These are phyloP conservation scores for Daedalea quercina DNA, from an alignment of 768 basidiomycete species.

Conservation along the genomic window DNA sequence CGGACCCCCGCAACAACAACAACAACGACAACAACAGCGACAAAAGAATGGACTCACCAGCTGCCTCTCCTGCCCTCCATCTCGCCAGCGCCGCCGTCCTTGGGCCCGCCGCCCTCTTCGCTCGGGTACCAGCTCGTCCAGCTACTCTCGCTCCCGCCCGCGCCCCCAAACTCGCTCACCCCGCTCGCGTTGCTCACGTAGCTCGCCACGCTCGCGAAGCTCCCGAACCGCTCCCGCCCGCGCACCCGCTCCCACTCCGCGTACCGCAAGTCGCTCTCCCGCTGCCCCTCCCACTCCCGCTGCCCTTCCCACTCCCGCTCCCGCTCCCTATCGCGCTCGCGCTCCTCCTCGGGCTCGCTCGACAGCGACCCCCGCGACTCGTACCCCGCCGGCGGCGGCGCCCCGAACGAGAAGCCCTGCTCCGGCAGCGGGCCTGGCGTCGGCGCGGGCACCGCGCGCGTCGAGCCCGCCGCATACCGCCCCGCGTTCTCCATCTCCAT, in stretches of 20 bases:
- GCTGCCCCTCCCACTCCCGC: constrained; percentile 7
- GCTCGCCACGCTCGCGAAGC: constrained; percentile 14
- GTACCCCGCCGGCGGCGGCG: constrained; percentile 7
- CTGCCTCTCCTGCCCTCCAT: not conserved
- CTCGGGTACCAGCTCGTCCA: constrained; percentile 21
- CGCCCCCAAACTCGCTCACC: not conserved
- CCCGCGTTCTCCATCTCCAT: not conserved
- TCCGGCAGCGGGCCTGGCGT: constrained; percentile 22
- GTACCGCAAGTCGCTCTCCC: constrained; percentile 5
- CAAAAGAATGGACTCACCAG: not conserved
- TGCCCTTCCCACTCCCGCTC: constrained; percentile 7
- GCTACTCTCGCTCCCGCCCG: constrained; percentile 22
- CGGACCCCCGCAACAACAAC: not conserved
- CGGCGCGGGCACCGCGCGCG: constrained; percentile 13
- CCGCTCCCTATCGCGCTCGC: constrained; percentile 4
- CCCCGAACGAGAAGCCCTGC: constrained; percentile 22
- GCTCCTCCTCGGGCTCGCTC: not conserved
- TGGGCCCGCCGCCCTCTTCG: constrained; percentile 15
- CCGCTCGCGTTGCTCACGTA: constrained; percentile 20
- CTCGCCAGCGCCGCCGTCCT: constrained; percentile 9
- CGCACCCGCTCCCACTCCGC: constrained; percentile 10
- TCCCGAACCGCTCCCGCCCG: constrained; percentile 16
- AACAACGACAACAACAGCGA: not conserved
- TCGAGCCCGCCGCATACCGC: constrained; percentile 11
- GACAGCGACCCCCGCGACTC: constrained; percentile 7